Evolutionary conservation across 371 early-diverging fungal genomes (phyloP).

Genomic region (Rhizopus stolonifer): DNA sequence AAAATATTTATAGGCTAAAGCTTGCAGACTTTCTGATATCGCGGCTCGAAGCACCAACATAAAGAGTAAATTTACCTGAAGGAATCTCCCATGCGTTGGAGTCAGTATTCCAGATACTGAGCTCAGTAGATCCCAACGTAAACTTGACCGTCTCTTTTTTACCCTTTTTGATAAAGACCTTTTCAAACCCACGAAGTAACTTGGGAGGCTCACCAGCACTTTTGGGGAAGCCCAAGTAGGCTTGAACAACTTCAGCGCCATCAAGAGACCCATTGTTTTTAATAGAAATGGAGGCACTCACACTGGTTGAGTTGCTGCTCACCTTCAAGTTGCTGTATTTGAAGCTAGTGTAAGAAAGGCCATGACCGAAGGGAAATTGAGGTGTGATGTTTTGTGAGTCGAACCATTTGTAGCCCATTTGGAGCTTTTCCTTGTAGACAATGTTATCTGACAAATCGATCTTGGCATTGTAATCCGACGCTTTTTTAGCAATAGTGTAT

Average conservation of each 20-base stretch:
- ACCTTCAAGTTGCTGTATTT: constrained; percentile 30
- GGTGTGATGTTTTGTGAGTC: constrained; percentile 48
- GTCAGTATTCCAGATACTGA: constrained; percentile 44
- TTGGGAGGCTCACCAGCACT: constrained; percentile 44
- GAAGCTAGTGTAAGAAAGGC: constrained; percentile 60
- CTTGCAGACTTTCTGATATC: constrained; percentile 37
- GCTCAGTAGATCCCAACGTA: constrained; percentile 28
- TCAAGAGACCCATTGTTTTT: constrained; percentile 46
- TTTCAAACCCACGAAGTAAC: constrained; percentile 53
- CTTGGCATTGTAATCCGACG: constrained; percentile 27
- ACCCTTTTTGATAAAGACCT: constrained; percentile 35
- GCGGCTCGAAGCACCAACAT: constrained; percentile 46
- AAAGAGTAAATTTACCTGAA: constrained; percentile 38
- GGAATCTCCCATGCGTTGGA: constrained; percentile 34
- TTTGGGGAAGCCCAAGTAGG: constrained; percentile 51
- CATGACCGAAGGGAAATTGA: constrained; percentile 56
- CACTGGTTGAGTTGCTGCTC: neutral
- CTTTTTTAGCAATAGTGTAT: constrained; percentile 46
- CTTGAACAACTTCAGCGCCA: constrained; percentile 58
- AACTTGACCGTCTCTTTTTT: constrained; percentile 28
- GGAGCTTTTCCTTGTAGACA: constrained; percentile 49
- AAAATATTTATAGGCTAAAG: constrained; percentile 11
- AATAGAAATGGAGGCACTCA: constrained; percentile 34
- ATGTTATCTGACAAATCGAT: constrained; percentile 12
- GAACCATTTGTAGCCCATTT: constrained; percentile 54